Percentiles rank a stretch among this genome's conserved stretches.
Evolutionary conservation across 495 filamentous ascomycete species (phyloP).

Genomic region (Podospora pseudopauciseta): DNA sequence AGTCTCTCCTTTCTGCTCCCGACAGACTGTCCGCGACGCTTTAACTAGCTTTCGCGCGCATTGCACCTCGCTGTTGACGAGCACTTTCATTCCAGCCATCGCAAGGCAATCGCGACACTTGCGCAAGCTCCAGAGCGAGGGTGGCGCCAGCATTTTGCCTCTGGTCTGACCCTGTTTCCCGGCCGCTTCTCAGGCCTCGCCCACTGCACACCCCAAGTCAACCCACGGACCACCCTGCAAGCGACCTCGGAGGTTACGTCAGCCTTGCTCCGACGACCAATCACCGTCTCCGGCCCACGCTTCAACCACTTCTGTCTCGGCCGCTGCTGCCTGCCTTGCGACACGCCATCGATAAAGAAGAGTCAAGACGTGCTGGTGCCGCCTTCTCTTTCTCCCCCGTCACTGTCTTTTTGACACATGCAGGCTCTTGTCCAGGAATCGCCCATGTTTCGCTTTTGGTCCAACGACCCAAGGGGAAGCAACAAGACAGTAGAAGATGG

Average conservation of each 20-base stretch:
- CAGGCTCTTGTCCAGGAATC: constrained; percentile 6
- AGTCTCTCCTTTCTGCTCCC: not conserved
- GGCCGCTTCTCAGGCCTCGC: constrained; percentile 1
- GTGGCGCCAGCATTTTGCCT: constrained; percentile 22
- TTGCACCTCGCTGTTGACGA: constrained; percentile 16
- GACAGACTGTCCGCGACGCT: constrained; percentile 30
- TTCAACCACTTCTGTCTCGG: constrained; percentile 11
- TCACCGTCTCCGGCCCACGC: not conserved
- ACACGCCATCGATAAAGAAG: constrained; percentile 16
- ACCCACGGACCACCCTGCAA: constrained; percentile 30
- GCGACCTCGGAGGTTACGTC: constrained; percentile 35
- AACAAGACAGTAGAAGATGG: constrained; percentile 34
- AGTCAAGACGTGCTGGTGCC: constrained; percentile 17
- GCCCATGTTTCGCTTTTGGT: constrained; percentile 49
- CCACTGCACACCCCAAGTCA: constrained; percentile 15
- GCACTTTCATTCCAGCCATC: not conserved
- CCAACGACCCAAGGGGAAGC: constrained; percentile 46
- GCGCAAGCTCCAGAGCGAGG: constrained; percentile 8
- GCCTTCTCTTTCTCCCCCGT: constrained; percentile 22
- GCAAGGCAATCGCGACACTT: constrained; percentile 17
- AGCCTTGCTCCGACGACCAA: constrained; percentile 32
- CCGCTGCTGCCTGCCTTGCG: constrained; percentile 28
- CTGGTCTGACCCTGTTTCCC: constrained; percentile 15
- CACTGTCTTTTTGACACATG: constrained; percentile 12
- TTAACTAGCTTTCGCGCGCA: constrained; percentile 39